Evolutionary conservation across 306 rosid genomes (phyloP), one percentile per base, ranked within the genome.

Genomic region (Dryas alaskensis): DNA sequence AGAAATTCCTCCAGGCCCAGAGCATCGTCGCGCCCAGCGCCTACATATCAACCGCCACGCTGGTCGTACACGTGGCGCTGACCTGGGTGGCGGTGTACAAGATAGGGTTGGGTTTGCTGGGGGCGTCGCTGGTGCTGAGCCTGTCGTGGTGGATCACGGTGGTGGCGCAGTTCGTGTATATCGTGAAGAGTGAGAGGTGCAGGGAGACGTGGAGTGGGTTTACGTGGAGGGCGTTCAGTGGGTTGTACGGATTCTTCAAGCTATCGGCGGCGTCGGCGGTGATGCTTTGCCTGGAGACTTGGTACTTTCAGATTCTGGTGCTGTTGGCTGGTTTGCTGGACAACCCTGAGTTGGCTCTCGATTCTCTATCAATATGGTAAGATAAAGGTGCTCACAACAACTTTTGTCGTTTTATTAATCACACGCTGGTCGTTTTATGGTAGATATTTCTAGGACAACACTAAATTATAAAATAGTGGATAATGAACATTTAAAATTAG

Each of bases 231-330:
- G 96, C 96, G 0, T 88, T 92, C 44, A 63, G 81, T 0, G 96
- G 93, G 3, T 62, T 92, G 77, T 55, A 77, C 0, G 80, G 60
- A 27, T 92, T 92, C 42, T 89, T 92, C 65, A 92, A 70, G 73
- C 10, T 92, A 10, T 92, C 96, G 0, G 90, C 78, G 1, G 90
- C 97, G 0, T 87, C 93, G 0, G 97, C 97, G 0, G 86, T 92
- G 19, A 92, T 92, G 97, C 77, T 92, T 0, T 92, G 96, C 49
- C 67, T 89, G 16, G 97, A 92, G 43, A 70, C 88, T 0, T 92
- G 97, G 97, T 92, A 92, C 19, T 88, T 85, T 52, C 96, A 92
- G 80, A 83, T 89, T 75, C 69, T 92, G n/a, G 96, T 92, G 53
- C 72, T 92, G 76, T 73, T 89, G 4, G 97, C 97, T 0, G 97